Evolutionary conservation across 257 asterid species (phyloP), one percentile per base, ranked within the genome.

Genomic region (Gynochthodes officinalis): DNA sequence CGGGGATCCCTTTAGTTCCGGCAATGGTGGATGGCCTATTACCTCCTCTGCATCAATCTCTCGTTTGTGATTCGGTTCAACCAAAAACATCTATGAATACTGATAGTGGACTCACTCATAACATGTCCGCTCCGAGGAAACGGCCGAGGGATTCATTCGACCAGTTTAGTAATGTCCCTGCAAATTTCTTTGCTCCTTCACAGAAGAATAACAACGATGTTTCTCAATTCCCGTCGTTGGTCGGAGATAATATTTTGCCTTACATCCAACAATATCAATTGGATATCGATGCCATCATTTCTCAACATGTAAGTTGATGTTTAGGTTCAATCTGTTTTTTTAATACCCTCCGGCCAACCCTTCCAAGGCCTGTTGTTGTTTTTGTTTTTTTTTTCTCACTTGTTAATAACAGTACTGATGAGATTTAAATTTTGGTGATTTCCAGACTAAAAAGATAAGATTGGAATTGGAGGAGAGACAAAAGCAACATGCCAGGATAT

Each of bases 401-500:
- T 4, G 30, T 18, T 71, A 46, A 9, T 1, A 21, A 7, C 48
- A 55, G 5, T 16, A 52, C 46, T 46, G n/a, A 13, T 19, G 57
- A 18, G 57, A 46, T 40, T 40, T 2, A 32, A 0, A 50, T 10
- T 53, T 5, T n/a, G 4, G 15, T 25, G 37, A 3, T 32, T 69
- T 69, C 58, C 83, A 87, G 90, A 80, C 84, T 1, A 82, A 87
- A 77, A 90, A 82, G 69, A 82, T 93, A 11, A 57, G 89, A 73
- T 7, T 80, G 77, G 98, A 86, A 49, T 40, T 90, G 18, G 93
- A 86, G 71, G 96, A 93, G 81, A 81, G 89, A 48, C 95, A 87
- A 59, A 87, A 86, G 80, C 90, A 86, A 10, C 84, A 87, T 3
- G 82, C 91, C 19, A 77, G 88, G 28, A 1, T 84, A 15, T 28